A percentile compares a stretch with the other conserved stretches of the same genome.
These are phyloP conservation scores for Trametes hirsuta DNA, from an alignment of 1,284 basidiomycete genomes.

Conservation along the genomic window DNA sequence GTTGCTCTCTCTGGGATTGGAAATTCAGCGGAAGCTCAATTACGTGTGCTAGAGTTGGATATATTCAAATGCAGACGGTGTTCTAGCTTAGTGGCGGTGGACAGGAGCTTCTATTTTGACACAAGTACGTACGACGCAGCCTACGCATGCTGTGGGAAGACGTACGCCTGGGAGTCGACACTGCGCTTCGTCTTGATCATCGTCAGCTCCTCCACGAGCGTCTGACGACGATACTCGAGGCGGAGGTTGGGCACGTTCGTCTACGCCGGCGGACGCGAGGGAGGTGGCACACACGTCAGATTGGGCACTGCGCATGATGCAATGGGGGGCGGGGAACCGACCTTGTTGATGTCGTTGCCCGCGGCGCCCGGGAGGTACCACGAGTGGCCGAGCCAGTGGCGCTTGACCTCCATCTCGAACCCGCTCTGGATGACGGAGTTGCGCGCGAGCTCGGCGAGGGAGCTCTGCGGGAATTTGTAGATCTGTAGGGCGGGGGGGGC, in stretches of 20 bases:
- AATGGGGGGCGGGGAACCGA: conserved; percentile 33
- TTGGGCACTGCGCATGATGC: conserved; percentile 23
- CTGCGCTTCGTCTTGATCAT: conserved; percentile 49
- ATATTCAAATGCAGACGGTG: background rate
- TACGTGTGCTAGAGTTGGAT: no score
- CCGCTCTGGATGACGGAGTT: conserved; percentile 97
- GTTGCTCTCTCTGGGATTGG: no score
- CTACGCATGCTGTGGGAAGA: conserved; percentile 8
- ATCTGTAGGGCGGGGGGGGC: conserved; percentile 52
- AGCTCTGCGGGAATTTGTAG: conserved; percentile 88
- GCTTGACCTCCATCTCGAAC: conserved; percentile 98
- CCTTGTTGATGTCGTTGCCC: conserved; percentile 93
- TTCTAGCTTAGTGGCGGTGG: background rate
- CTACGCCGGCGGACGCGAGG: conserved; percentile 42
- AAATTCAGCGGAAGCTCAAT: no score
- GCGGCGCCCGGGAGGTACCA: conserved; percentile 90
- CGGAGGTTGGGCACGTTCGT: conserved; percentile 96
- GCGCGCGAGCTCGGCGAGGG: conserved; percentile 88
- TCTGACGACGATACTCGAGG: conserved; percentile 87
- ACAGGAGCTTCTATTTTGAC: background rate
- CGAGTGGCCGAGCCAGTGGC: conserved; percentile 92
- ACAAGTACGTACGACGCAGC: background rate
- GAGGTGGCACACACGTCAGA: background rate
- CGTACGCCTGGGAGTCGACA: conserved; percentile 20
- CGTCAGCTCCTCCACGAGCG: conserved; percentile 85